Conservation (phyloP, 2,329 filamentous ascomycete genomes). For the Nemania sp. region DNA sequence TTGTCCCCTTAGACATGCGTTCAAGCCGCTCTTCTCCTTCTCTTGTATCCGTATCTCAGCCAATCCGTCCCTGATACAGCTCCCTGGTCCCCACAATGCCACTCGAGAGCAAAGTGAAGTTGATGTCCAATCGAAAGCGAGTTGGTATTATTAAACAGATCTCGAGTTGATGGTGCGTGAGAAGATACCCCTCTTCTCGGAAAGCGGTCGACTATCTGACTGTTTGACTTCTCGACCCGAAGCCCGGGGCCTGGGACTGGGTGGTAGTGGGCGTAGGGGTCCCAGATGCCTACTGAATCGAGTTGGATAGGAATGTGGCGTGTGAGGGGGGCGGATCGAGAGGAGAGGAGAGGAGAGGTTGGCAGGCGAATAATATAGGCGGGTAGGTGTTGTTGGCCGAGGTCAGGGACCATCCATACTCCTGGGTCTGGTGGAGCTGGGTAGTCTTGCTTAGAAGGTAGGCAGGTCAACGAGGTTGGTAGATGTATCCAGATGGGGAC, state of each 20-base stretch:
- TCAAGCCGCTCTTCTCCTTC: not conserved
- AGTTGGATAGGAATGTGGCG: not conserved
- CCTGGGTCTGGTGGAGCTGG: not conserved
- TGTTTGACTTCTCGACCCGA: not conserved
- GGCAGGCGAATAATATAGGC: not conserved
- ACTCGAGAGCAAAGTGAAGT: not conserved
- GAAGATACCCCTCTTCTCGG: not conserved
- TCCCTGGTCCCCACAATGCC: not conserved
- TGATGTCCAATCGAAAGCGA: not conserved
- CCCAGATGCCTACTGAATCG: conserved; percentile 1
- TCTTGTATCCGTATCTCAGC: not conserved
- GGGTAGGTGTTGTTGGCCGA: conserved; percentile 5
- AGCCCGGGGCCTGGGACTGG: not conserved
- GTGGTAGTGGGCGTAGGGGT: not conserved
- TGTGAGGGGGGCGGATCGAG: not conserved
- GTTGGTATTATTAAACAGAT: not conserved
- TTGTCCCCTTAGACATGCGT: conserved; percentile 18
- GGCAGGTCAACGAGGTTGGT: not conserved
- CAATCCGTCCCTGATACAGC: not conserved
- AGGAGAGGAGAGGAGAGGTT: not conserved
- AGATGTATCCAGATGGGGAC: not conserved
- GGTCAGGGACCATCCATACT: conserved; percentile 27
- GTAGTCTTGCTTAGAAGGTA: not conserved
- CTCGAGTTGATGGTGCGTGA: not conserved
- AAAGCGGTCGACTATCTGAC: not conserved